These are phyloP conservation scores for Terana coerulea DNA, from an alignment of 768 basidiomycete genomes.

Conservation along the genomic window DNA sequence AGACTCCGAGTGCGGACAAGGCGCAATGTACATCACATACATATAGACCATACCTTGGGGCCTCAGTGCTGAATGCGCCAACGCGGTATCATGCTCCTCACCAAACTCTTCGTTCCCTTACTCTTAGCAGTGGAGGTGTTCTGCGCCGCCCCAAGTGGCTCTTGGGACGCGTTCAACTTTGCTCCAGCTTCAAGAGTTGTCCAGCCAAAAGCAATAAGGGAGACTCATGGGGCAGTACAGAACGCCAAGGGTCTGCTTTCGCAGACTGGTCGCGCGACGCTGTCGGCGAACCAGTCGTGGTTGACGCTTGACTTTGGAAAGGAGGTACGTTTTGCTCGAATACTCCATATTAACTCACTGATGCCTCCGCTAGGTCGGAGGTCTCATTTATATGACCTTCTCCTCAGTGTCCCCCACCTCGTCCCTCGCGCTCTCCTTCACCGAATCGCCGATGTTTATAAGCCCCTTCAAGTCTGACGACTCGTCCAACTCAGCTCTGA, in stretches of 20 bases:
- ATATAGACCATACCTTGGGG: too few species aligned
- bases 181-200: slow-evolving; percentile 33
- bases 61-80: not conserved
- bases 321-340: slow-evolving; percentile 34
- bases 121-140: not conserved
- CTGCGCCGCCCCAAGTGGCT: slow-evolving; percentile 32
- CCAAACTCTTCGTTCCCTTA: not conserved
- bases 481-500: slow-evolving; percentile 29
- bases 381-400: slow-evolving; percentile 47
- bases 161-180: slow-evolving; percentile 43
- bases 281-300: slow-evolving; percentile 40
- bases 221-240: not conserved
- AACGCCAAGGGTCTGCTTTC: slow-evolving; percentile 1
- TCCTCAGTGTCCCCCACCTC: slow-evolving; percentile 30
- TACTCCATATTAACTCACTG: not conserved
- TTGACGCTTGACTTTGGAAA: slow-evolving; percentile 52
- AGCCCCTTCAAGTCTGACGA: slow-evolving; percentile 51
- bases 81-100: not conserved
- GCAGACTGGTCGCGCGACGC: slow-evolving; percentile 27
- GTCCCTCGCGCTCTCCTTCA: slow-evolving; percentile 49
- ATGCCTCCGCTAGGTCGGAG: slow-evolving; percentile 42
- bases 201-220: slow-evolving; percentile 18
- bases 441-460: slow-evolving; percentile 54
- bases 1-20: not conserved
- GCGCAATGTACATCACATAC: not conserved